Evolutionary conservation across 305 asterid species (phyloP).

Genomic region (Fraxinus sp.): DNA sequence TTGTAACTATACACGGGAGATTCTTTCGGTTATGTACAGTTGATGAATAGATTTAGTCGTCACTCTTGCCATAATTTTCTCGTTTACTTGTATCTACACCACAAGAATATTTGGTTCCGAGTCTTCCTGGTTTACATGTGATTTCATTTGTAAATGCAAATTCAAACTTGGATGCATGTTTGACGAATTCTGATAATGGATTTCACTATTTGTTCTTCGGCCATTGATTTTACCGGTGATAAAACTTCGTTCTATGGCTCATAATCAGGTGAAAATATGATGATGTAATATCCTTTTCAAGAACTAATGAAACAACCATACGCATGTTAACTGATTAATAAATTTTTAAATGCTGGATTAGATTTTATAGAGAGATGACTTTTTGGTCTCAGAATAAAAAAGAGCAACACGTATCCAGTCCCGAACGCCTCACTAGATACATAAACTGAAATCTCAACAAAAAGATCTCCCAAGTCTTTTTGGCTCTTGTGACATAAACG

Average conservation of each 20-base stretch:
- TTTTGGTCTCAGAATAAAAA: not conserved
- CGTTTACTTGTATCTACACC: not conserved
- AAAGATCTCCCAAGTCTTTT: not conserved
- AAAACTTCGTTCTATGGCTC: not conserved
- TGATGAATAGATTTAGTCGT: conserved; percentile 27
- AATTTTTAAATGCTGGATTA: not conserved
- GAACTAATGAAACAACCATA: not conserved
- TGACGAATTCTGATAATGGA: not conserved
- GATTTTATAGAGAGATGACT: not conserved
- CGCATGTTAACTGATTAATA: not conserved
- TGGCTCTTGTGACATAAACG: not conserved
- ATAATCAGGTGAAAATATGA: not conserved
- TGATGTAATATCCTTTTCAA: not conserved
- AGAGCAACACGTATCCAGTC: not conserved
- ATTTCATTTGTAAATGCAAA: not conserved
- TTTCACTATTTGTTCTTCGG: not conserved
- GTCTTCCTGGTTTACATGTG: conserved; percentile 8
- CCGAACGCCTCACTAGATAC: not conserved
- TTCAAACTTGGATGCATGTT: not conserved
- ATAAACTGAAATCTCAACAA: not conserved
- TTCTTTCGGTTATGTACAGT: conserved; percentile 41
- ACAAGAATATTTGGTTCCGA: not conserved
- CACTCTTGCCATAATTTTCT: conserved; percentile 16
- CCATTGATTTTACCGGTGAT: not conserved
- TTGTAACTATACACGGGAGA: conserved; percentile 27